Evolutionary conservation across 495 filamentous ascomycete genomes (phyloP).

Genomic region (Neurospora sp.): DNA sequence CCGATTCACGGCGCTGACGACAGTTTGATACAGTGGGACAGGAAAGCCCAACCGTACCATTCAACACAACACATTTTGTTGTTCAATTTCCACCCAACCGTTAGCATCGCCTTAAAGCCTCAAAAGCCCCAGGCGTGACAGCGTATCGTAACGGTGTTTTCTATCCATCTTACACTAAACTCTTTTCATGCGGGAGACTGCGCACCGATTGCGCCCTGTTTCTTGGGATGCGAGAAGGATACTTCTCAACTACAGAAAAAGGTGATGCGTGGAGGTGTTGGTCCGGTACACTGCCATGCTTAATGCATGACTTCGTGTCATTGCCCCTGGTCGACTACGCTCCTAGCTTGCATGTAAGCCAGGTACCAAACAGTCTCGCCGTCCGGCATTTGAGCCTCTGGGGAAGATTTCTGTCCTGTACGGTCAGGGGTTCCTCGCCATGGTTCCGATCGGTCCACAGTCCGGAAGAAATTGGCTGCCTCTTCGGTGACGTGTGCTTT

Average conservation of each 20-base stretch:
- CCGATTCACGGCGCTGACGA: constrained; percentile 5
- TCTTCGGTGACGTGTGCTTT: neutral
- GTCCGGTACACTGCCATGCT: constrained; percentile 11
- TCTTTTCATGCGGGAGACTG: neutral
- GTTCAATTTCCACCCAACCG: neutral
- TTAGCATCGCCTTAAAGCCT: neutral
- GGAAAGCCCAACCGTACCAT: neutral
- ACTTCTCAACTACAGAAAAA: neutral
- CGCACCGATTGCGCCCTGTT: neutral
- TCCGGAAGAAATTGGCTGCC: neutral
- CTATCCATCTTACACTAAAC: neutral
- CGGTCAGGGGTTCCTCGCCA: neutral
- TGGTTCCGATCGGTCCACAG: neutral
- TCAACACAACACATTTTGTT: neutral
- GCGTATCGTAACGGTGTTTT: neutral
- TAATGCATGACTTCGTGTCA: constrained; percentile 38
- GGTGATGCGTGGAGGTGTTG: constrained; percentile 1
- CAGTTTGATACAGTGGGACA: neutral
- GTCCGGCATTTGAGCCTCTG: neutral
- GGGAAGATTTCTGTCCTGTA: neutral
- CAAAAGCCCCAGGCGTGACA: neutral
- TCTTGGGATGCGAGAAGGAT: neutral
- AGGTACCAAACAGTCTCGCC: neutral
- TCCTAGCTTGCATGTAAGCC: neutral
- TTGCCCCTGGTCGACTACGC: constrained; percentile 21